These are phyloP conservation scores for Pseudozyma flocculosa DNA, from an alignment of 1,284 basidiomycete genomes.

Conservation along the genomic window DNA sequence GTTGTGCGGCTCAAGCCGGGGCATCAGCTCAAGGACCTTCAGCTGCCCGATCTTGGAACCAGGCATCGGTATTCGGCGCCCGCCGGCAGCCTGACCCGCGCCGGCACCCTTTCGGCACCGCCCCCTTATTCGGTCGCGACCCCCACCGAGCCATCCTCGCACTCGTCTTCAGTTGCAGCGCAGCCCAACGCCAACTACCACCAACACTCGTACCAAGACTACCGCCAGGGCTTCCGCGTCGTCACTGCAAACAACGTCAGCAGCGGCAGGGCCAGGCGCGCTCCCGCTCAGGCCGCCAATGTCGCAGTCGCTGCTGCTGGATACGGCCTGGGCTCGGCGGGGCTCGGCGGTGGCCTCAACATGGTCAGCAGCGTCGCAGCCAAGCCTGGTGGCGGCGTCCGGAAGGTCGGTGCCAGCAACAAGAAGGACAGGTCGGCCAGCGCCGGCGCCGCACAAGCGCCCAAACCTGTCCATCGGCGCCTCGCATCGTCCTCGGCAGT, in stretches of 20 bases:
- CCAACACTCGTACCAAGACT: slow-evolving; percentile 44
- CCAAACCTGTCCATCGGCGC: slow-evolving; percentile 12
- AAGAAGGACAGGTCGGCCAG: no score
- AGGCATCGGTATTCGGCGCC: slow-evolving; percentile 44
- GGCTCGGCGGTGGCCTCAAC: slow-evolving; percentile 17
- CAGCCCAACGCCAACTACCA: slow-evolving; percentile 55
- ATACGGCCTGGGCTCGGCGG: slow-evolving; percentile 6
- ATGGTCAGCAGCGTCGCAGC: slow-evolving; percentile 2
- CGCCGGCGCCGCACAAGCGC: no score
- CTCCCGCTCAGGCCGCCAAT: slow-evolving; percentile 1
- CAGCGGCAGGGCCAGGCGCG: slow-evolving; percentile 26
- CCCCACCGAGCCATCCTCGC: slow-evolving; percentile 53
- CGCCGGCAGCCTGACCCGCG: slow-evolving; percentile 25
- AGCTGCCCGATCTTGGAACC: slow-evolving; percentile 40
- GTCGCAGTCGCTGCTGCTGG: background rate
- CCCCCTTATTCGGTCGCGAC: slow-evolving; percentile 42
- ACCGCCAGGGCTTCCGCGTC: slow-evolving; percentile 45
- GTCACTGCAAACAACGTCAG: slow-evolving; percentile 36
- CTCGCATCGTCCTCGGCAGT: slow-evolving; percentile 9
- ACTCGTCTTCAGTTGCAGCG: slow-evolving; percentile 52
- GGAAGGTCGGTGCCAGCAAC: background rate
- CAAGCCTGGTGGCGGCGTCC: background rate
- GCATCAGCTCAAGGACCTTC: slow-evolving; percentile 36
- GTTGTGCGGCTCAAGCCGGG: slow-evolving; percentile 38
- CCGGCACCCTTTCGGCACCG: slow-evolving; percentile 37